Evolutionary conservation across 192 early-diverging fungal genomes (phyloP), one percentile per base, ranked within the genome.

Genomic region (Dimargaris cristalligena): DNA sequence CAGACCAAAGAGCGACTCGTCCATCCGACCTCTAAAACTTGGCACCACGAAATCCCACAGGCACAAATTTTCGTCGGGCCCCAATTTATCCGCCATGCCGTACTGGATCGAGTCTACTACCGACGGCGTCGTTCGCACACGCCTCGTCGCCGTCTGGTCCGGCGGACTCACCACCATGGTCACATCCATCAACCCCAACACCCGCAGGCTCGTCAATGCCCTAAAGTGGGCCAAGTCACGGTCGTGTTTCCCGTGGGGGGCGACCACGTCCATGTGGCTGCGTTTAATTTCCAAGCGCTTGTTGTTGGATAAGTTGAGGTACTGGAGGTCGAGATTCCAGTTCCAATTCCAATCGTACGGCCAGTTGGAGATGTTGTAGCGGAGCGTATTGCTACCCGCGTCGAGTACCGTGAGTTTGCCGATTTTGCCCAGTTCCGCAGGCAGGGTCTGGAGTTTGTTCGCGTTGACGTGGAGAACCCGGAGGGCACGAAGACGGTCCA

Each of bases 261-360:
- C 70, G n/a, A n/a, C n/a, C 3, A 60, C 62, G 26, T 77, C 79
- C 18, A 63, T 55, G 65, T 76, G 80, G n/a, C 71, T 72, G 52
- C 72, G 80, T 60, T 89, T 88, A 68, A 94, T 92, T 69, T 91
- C 87, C 31, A 94, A 70, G 44, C 89, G 71, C 63, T 88, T 86
- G 65, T 93, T 93, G 57, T 90, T 88, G 9, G 90, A 92, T 59
- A 94, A 75, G 63, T 92, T 91, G 26, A 94, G 77, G 51, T 91
- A 94, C 65, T 84, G 85, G 22, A 94, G 76, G 18, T 85, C 83
- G 33, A 88, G 69, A 62, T 94, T 94, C 87, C 89, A 91, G 65
- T 90, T 92, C 88, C 91, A 94, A 64, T 94, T 94, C 91, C 91
- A 94, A 63, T 94, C 91, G 65, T 88, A 92, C 16, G 85, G 87